A percentile compares a stretch with the other conserved stretches of the same genome.
These are phyloP conservation scores for Cupressus sempervirens DNA, from an alignment of 75 land plant species.

Conservation along the genomic window DNA sequence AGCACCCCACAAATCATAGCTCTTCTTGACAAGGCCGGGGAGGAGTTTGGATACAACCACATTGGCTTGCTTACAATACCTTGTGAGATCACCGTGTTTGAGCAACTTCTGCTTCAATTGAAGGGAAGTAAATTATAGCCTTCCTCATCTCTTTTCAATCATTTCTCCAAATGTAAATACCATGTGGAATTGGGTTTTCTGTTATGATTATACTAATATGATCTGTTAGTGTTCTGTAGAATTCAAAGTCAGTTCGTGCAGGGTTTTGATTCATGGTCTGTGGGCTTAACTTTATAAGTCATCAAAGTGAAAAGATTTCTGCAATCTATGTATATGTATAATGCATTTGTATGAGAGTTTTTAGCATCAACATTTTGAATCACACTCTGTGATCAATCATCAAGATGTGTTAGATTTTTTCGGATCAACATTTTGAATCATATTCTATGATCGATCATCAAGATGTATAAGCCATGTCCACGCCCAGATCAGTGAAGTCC, in stretches of 20 bases:
- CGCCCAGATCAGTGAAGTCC: background rate
- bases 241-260: background rate
- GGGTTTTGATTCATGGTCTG: background rate
- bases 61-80: conserved; percentile 25
- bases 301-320: no score
- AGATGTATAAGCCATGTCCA: background rate
- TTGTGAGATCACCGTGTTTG: conserved; percentile 27
- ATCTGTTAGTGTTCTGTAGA: background rate
- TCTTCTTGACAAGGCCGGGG: conserved; percentile 21
- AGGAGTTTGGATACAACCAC: conserved; percentile 12
- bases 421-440: no score
- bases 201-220: background rate
- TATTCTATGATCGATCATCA: no score
- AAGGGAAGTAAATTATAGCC: background rate
- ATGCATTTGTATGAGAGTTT: no score
- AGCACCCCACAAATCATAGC: conserved; percentile 15
- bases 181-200: background rate
- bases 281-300: background rate
- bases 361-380: no score
- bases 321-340: no score
- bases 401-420: no score
- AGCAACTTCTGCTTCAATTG: conserved; percentile 14
- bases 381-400: no score
- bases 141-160: background rate
- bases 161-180: background rate